A percentile compares a stretch with the other conserved stretches of the same genome.
phyloP scores from a whole-genome alignment of 2,329 filamentous ascomycete species.

The Onygena corvina region DNA sequence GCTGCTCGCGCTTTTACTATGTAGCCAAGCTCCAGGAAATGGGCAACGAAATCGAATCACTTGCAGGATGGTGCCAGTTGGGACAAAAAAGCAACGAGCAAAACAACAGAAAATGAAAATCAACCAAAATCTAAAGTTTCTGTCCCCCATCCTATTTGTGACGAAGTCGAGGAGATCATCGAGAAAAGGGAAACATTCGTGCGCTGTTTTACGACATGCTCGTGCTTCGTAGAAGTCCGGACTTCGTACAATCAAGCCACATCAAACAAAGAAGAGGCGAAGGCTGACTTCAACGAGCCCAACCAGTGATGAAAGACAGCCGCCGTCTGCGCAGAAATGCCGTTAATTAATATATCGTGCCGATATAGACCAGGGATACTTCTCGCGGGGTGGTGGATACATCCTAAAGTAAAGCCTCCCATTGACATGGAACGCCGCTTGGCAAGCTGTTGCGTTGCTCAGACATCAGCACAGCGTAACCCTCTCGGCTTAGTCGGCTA shows the following conservation, averaged over 20 bases:
- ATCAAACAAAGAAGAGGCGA: not conserved
- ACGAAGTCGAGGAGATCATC: not conserved
- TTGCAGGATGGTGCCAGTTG: conserved; percentile 4
- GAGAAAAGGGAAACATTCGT: not conserved
- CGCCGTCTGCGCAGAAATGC: conserved; percentile 6
- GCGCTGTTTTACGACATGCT: not conserved
- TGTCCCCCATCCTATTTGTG: not conserved
- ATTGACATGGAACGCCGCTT: conserved; percentile 6
- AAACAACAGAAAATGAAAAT: not conserved
- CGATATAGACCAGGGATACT: not conserved
- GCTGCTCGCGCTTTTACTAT: not conserved
- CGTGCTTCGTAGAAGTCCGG: not conserved
- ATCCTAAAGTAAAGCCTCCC: not conserved
- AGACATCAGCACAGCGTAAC: not conserved
- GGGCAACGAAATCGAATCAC: not conserved
- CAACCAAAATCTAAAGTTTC: not conserved
- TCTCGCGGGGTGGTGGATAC: conserved; percentile 5
- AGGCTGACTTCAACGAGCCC: not conserved
- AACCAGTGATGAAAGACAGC: not conserved
- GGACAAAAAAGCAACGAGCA: conserved; percentile 1
- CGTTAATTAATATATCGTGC: not conserved
- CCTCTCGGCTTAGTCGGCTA: not conserved
- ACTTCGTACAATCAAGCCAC: conserved; percentile 2
- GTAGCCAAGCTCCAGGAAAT: not conserved
- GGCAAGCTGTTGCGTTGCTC: not conserved